phyloP scores from a whole-genome alignment of 495 filamentous ascomycete genomes.

The Penicillium diatomitis region DNA sequence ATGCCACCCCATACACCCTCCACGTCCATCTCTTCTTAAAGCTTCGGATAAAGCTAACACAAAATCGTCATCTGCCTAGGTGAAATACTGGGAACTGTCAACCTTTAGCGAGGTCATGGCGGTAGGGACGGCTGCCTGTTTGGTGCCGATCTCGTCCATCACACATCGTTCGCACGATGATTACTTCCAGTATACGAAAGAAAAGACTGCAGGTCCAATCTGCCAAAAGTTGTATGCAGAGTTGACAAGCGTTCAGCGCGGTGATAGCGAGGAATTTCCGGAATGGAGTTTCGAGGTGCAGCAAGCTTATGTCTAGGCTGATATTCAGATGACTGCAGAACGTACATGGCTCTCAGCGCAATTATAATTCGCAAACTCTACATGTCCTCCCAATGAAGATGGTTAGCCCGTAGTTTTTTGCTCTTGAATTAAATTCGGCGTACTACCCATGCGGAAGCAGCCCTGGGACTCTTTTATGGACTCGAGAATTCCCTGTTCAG shows the following conservation, averaged over 20 bases:
- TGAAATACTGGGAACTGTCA: slow-evolving; percentile 4
- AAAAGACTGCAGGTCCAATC: neutral
- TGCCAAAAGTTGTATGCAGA: slow-evolving; percentile 4
- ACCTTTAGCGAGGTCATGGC: slow-evolving; percentile 5
- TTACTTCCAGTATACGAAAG: slow-evolving; percentile 1
- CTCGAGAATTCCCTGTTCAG: too few relatives aligned
- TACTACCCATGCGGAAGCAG: too few relatives aligned
- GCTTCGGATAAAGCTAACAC: too few relatives aligned
- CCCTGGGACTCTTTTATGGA: too few relatives aligned
- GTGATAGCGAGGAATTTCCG: neutral
- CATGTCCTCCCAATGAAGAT: too few relatives aligned
- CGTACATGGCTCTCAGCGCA: too few relatives aligned
- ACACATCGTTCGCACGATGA: neutral
- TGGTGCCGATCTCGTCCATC: slow-evolving; percentile 5
- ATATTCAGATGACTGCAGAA: too few relatives aligned
- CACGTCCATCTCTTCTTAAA: too few relatives aligned
- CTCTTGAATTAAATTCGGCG: too few relatives aligned
- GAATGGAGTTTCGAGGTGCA: neutral
- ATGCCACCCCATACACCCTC: neutral
- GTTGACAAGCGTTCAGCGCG: slow-evolving; percentile 1
- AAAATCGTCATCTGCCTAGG: neutral
- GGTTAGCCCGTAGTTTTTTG: too few relatives aligned
- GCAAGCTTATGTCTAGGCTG: neutral
- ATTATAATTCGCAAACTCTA: too few relatives aligned
- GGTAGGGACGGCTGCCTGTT: slow-evolving; percentile 3